Base-by-base conservation (phyloP, 495 filamentous ascomycete genomes). In the Aspergillus ostianus region DNA sequence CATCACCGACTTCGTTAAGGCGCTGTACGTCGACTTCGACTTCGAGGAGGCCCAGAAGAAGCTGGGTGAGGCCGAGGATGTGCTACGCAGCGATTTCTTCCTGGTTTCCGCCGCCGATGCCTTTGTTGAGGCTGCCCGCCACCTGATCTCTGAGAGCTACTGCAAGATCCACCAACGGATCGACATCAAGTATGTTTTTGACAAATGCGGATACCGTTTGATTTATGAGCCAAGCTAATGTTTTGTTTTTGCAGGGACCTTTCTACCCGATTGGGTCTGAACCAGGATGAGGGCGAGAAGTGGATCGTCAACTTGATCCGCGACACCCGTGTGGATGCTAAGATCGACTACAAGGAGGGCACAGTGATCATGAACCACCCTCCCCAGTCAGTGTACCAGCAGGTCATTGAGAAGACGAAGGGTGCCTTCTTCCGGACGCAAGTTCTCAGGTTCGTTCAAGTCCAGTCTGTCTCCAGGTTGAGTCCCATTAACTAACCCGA, bases 321-420 rank as follows among this genome's bases (percentile, higher is more conserved):
- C 59, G 94, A 98, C 72, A 98, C 94, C 3, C 84, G 94, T 53
- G 90, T 98, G 46, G 94, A 98, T 67, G 94, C 95, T 61, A 98
- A 98, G 85, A 95, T 98, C 64, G 94, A 98, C 74, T 98, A 96
- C 78, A 90, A 98, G 80, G 91, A 93, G 77, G 94, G 94, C 65
- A 98, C 94, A 46, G 94, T 98, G 27, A 86, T 98, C 59, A 98
- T 98, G 94, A 98, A 98, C 80, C 94, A 98, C 79, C 94, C 94
- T 48, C 93, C 94, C 19, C 92, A 92, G 78, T 95, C 90, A 27
- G 93, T 98, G 55, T 98, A 98, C 79, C 94, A 98, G 80, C 94
- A 98, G 75, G 94, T 98, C 64, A 97, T 97, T 69, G 93, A 97
- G 82, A 83, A 88, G 76, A 97, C 93, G 41, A 94, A 94, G 84